Evolutionary conservation across 2,329 filamentous ascomycete species (phyloP).

Genomic region (Aspergillus bombycis): DNA sequence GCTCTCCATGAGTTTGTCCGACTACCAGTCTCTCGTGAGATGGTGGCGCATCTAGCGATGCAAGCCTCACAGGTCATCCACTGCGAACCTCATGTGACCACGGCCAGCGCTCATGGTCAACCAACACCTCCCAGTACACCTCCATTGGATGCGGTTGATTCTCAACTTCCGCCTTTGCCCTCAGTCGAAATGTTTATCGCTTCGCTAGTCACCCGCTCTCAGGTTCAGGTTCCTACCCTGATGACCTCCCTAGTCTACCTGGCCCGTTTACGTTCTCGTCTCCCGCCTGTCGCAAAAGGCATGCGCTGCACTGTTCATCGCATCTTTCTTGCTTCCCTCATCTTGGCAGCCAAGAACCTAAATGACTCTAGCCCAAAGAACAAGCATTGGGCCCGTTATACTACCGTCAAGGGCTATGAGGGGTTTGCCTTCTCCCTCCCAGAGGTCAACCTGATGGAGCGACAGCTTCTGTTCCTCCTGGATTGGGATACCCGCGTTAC

Average conservation of each 20-base stretch:
- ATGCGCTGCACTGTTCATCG: constrained; percentile 96
- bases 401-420: constrained; percentile 70
- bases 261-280: constrained; percentile 75
- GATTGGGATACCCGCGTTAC: constrained; percentile 92
- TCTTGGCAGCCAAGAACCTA: constrained; percentile 87
- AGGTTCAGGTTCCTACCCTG: constrained; percentile 94
- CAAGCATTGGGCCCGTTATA: constrained; percentile 99
- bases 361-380: constrained; percentile 99
- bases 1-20: constrained; percentile 53
- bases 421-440: constrained; percentile 90
- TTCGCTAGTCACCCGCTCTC: constrained; percentile 86
- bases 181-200: constrained; percentile 89
- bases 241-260: constrained; percentile 98
- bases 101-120: constrained; percentile 46
- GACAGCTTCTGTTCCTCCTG: constrained; percentile 91
- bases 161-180: constrained; percentile 61
- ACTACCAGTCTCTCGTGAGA: constrained; percentile 51
- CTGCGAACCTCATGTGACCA: constrained; percentile 55
- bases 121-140: constrained; percentile 64
- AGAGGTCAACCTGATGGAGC: constrained; percentile 99
- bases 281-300: constrained; percentile 93
- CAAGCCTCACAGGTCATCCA: constrained; percentile 53
- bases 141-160: constrained; percentile 49
- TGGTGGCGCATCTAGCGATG: constrained; percentile 51
- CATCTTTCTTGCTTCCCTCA: constrained; percentile 78